Conservation (phyloP, 2,329 filamentous ascomycete genomes). For the Parastagonospora avenae region DNA sequence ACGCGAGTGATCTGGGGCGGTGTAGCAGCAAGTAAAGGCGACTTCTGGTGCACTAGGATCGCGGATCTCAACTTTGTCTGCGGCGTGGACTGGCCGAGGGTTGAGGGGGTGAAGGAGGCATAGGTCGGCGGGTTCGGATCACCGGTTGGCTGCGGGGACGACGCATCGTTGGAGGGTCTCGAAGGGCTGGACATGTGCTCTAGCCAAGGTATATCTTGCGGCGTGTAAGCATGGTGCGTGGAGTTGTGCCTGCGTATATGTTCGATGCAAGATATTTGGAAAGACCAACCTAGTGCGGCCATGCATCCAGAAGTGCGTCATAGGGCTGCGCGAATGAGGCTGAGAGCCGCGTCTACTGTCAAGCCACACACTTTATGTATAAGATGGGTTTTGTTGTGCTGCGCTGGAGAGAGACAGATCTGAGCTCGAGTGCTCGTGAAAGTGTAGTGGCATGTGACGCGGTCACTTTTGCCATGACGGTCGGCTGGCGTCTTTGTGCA, state of each 20-base stretch:
- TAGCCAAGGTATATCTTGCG: slow-evolving; percentile 49
- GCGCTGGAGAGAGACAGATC: background rate
- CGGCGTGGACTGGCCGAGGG: slow-evolving; percentile 70
- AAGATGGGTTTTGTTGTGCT: background rate
- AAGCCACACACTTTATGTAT: slow-evolving; percentile 9
- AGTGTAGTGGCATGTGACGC: slow-evolving; percentile 14
- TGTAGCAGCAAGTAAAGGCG: slow-evolving; percentile 87
- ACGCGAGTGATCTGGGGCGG: slow-evolving; percentile 94
- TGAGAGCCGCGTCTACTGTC: slow-evolving; percentile 22
- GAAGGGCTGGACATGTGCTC: slow-evolving; percentile 49
- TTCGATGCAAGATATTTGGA: slow-evolving; percentile 15
- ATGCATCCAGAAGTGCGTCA: slow-evolving; percentile 48
- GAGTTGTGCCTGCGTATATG: slow-evolving; percentile 7
- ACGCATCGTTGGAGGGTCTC: slow-evolving; percentile 44
- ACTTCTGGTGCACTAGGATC: slow-evolving; percentile 96
- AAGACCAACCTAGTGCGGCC: slow-evolving; percentile 50
- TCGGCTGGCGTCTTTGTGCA: slow-evolving; percentile 26
- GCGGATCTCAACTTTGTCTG: slow-evolving; percentile 81
- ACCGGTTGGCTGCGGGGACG: slow-evolving; percentile 43
- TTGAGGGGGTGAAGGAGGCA: slow-evolving; percentile 87
- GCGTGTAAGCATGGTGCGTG: slow-evolving; percentile 34
- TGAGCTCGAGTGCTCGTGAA: background rate
- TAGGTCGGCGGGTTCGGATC: slow-evolving; percentile 70
- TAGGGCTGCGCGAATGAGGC: slow-evolving; percentile 32
- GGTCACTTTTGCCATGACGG: slow-evolving; percentile 15